Conservation (phyloP, 495 filamentous ascomycete genomes). For the Halenospora varia region DNA sequence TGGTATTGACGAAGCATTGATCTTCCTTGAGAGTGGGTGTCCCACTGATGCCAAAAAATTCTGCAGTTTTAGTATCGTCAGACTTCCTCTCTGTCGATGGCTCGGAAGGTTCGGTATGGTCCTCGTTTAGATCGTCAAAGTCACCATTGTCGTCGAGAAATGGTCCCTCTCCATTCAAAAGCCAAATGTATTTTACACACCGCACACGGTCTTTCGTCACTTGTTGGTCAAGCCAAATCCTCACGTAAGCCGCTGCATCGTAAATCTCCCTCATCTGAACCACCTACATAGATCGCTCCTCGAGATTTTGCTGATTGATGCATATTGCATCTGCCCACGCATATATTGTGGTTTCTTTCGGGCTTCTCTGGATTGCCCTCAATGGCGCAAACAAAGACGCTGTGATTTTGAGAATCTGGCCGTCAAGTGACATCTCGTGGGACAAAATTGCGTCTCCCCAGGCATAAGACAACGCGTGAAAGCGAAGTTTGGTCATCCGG, state of each 20-base stretch:
- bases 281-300: slow-evolving; percentile 10
- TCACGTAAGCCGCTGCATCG: slow-evolving; percentile 5
- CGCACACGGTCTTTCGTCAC: neutral
- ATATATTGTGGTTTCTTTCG: slow-evolving; percentile 47
- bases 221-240: slow-evolving; percentile 6
- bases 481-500: no score
- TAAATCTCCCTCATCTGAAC: slow-evolving; percentile 11
- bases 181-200: slow-evolving; percentile 2
- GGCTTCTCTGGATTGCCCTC: slow-evolving; percentile 29
- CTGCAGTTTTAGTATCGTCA: no score
- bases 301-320: slow-evolving; percentile 7
- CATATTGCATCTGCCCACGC: slow-evolving; percentile 36
- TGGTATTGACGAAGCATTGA: no score
- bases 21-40: no score
- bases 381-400: slow-evolving; percentile 13
- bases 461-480: slow-evolving; percentile 24
- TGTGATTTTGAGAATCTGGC: slow-evolving; percentile 13
- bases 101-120: no score
- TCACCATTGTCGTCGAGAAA: neutral
- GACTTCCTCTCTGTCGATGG: no score
- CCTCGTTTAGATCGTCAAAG: no score
- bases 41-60: no score
- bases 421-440: slow-evolving; percentile 18
- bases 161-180: neutral
- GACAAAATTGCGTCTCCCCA: slow-evolving; percentile 19